These are phyloP conservation scores for Tylopilus sp. DNA, from an alignment of 768 basidiomycete species.

Conservation along the genomic window DNA sequence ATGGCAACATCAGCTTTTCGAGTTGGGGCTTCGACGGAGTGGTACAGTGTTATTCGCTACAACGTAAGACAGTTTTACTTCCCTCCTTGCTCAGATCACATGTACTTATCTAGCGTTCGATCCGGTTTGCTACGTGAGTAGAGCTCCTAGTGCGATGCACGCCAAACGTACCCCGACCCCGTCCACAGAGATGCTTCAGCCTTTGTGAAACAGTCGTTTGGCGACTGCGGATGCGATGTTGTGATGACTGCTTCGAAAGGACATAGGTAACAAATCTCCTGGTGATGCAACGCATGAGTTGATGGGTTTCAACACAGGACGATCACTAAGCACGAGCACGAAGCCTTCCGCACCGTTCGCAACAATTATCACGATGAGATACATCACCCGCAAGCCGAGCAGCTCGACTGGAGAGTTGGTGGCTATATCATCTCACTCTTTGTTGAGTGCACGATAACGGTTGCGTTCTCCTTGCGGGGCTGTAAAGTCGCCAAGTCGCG, in stretches of 20 bases:
- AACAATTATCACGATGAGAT: too few species aligned
- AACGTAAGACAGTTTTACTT: too few species aligned
- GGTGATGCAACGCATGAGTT: too few species aligned
- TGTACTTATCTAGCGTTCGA: conserved; percentile 29
- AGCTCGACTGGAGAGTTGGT: too few species aligned
- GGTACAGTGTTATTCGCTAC: too few species aligned
- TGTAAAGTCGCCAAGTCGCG: background rate
- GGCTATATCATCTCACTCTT: too few species aligned
- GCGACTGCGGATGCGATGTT: conserved; percentile 13
- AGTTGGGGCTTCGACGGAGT: background rate
- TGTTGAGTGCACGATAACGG: too few species aligned
- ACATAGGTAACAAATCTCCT: conserved; percentile 14
- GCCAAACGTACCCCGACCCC: background rate
- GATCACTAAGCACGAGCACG: too few species aligned
- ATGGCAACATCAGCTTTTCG: conserved; percentile 1
- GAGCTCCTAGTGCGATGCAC: too few species aligned
- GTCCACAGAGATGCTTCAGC: conserved; percentile 8
- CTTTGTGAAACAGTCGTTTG: conserved; percentile 13
- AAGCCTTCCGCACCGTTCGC: too few species aligned
- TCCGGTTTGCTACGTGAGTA: conserved; percentile 30
- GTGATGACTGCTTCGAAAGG: conserved; percentile 2
- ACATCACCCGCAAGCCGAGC: too few species aligned
- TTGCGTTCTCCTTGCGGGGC: background rate
- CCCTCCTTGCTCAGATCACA: conserved; percentile 24
- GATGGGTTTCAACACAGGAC: too few species aligned